These are phyloP conservation scores for Metarhizium guizhouense DNA, from an alignment of 2,329 filamentous ascomycete species.

Conservation along the genomic window DNA sequence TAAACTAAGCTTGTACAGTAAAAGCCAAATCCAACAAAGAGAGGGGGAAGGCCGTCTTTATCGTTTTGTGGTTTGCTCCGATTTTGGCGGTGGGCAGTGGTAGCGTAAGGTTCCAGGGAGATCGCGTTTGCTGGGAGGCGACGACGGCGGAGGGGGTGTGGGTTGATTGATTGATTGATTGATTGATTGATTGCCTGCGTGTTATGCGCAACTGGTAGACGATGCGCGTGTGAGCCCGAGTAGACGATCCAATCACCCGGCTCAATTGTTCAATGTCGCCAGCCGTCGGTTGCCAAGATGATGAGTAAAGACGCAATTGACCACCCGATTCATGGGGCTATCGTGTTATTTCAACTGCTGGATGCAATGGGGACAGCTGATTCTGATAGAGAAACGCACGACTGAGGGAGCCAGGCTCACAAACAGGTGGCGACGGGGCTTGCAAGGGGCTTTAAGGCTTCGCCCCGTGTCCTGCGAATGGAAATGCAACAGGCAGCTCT, in stretches of 20 bases:
- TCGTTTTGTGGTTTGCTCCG: slow-evolving; percentile 1
- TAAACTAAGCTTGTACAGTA: not conserved
- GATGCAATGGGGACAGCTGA: not conserved
- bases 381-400: not conserved
- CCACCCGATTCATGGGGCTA: not conserved
- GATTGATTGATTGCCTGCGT: not conserved
- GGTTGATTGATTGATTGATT: not conserved
- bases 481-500: too few species aligned
- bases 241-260: slow-evolving; percentile 2
- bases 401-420: not conserved
- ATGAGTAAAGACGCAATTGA: slow-evolving; percentile 4
- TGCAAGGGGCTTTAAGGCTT: not conserved
- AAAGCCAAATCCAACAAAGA: not conserved
- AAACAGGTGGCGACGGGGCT: slow-evolving; percentile 1
- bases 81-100: not conserved
- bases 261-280: slow-evolving; percentile 5
- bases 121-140: not conserved
- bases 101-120: not conserved
- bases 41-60: slow-evolving; percentile 1
- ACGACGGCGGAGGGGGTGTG: not conserved
- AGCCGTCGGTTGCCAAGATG: not conserved
- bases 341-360: not conserved
- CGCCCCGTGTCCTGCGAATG: not conserved
- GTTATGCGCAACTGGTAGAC: not conserved
- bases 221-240: not conserved